A percentile compares a stretch with the other conserved stretches of the same genome.
Conservation (phyloP, 768 basidiomycete genomes). For the Dioszegia aurantiaca region DNA sequence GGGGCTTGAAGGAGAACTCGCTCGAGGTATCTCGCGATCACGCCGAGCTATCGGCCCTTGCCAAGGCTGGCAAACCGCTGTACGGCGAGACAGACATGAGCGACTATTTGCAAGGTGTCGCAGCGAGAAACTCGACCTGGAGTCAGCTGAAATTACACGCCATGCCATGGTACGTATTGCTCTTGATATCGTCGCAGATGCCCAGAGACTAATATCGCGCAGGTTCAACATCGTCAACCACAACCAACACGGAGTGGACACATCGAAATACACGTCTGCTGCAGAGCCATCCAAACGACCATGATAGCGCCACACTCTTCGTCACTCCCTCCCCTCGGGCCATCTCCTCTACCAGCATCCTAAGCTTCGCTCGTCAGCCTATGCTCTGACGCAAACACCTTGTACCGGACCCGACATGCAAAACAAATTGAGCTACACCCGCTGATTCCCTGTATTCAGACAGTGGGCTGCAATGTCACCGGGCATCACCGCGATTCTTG, state of each 20-base stretch:
- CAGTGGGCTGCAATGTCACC: too few relatives aligned
- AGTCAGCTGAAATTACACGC: constrained; percentile 87
- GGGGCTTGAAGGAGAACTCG: constrained; percentile 51
- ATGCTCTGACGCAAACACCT: too few relatives aligned
- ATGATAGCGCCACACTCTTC: too few relatives aligned
- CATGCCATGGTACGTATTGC: constrained; percentile 67
- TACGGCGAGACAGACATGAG: constrained; percentile 82
- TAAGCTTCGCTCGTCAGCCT: too few relatives aligned
- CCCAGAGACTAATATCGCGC: too few relatives aligned
- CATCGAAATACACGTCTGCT: constrained; percentile 67
- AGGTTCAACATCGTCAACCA: constrained; percentile 97
- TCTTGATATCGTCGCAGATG: too few relatives aligned
- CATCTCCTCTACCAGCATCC: too few relatives aligned
- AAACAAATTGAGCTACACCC: too few relatives aligned
- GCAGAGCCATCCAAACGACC: constrained; percentile 25
- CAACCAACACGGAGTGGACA: constrained; percentile 76
- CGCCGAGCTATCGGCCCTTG: constrained; percentile 72
- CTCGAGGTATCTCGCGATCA: constrained; percentile 75
- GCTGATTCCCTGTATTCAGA: too few relatives aligned
- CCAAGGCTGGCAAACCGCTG: constrained; percentile 73
- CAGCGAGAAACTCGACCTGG: constrained; percentile 82
- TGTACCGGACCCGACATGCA: too few relatives aligned
- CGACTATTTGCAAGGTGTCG: constrained; percentile 78
- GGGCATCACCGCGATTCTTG: too few relatives aligned
- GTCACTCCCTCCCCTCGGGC: too few relatives aligned